Conservation (phyloP, 2,329 filamentous ascomycete genomes). For the Hypoxylon sp. region DNA sequence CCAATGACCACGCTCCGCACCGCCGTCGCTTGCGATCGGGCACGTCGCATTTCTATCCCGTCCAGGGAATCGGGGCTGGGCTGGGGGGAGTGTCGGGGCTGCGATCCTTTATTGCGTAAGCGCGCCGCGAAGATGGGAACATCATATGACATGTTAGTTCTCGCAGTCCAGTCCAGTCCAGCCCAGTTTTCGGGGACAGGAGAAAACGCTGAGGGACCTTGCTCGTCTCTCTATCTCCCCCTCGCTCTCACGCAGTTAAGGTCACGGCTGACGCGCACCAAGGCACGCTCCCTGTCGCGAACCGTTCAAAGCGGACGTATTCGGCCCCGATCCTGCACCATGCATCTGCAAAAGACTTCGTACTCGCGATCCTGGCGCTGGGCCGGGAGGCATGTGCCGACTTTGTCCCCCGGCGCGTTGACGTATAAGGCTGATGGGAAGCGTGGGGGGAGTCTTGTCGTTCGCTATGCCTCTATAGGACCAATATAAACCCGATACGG, state of each 20-base stretch:
- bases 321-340: conserved; percentile 3
- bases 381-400: background rate
- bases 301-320: conserved; percentile 12
- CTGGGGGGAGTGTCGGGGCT: background rate
- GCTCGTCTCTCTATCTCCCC: background rate
- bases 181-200: conserved; percentile 4
- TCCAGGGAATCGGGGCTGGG: conserved; percentile 12
- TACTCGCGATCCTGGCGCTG: conserved; percentile 1
- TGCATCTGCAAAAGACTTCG: conserved; percentile 9
- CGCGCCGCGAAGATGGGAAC: background rate
- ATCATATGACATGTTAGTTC: conserved; percentile 3
- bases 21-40: background rate
- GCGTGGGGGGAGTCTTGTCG: conserved; percentile 20
- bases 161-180: too few species aligned
- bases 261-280: background rate
- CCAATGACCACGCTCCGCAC: conserved; percentile 22
- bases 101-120: conserved; percentile 1
- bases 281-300: conserved; percentile 12
- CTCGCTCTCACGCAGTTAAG: background rate
- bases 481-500: conserved; percentile 18
- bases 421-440: conserved; percentile 35
- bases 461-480: conserved; percentile 3
- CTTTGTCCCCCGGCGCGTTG: conserved; percentile 17
- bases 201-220: background rate
- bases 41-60: conserved; percentile 22